Base-by-base conservation (phyloP, 2,329 filamentous ascomycete genomes). In the Pseudogymnoascus sp. region DNA sequence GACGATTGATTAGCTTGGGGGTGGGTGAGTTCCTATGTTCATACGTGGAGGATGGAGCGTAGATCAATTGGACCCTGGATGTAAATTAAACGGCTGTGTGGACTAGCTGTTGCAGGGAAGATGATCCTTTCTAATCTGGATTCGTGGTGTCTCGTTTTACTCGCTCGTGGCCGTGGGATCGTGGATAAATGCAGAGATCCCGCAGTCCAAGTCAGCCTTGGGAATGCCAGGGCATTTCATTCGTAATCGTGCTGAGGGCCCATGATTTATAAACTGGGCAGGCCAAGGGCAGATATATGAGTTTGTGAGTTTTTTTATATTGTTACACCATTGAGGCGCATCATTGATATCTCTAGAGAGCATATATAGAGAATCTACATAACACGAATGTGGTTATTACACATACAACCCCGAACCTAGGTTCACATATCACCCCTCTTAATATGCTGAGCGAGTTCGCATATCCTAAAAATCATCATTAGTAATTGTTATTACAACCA, bases 371-470 rank as follows among this genome's bases (percentile, higher is more conserved):
- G 21, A 48, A 48, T 52, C 19, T 33, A 52, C 45, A 52, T 52
- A 52, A 52, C 45, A 26, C 26, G n/a, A 33, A 52, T 52, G 45
- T 52, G 26, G 23, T 52, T 52, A 52, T 52, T 52, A 52, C 45
- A 30, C 45, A 52, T 52, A 52, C 45, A 52, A 10, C 45, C 45
- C 23, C 23, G 21, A 28, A 5, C 26, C 9, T 8, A 26, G 26
- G 23, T 30, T 52, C 26, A 18, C 30, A 30, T 33, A 52, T 30
- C 45, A 13, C 18, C 45, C 23, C 21, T 30, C 45, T 33, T 52
- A 72, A 61, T 82, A 82, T 64, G 79, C 79, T 64, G 81, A 80
- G 64, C 79, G 71, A 58, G 79, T 82, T 61, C 79, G 74, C 76
- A 82, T 82, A 70, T 82, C 79, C 77, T 80, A 58, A 12, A 30